Conservation (phyloP, 2,329 filamentous ascomycete species). For the Nemania diffusa region DNA sequence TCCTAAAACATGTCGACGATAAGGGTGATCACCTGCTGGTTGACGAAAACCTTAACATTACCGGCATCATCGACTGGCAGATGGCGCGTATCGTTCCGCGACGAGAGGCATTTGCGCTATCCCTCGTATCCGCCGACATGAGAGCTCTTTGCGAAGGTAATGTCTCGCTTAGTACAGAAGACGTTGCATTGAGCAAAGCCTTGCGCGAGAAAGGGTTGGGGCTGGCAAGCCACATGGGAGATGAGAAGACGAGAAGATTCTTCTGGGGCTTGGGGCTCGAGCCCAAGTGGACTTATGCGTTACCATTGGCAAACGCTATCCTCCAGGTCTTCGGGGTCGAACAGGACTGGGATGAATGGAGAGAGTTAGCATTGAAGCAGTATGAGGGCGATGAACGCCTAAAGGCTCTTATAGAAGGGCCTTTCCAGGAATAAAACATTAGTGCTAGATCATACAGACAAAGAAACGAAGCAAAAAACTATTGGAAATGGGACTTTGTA, state of each 20-base stretch:
- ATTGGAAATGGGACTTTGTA: no score
- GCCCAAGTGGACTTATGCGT: background rate
- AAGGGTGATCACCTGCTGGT: background rate
- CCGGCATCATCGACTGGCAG: background rate
- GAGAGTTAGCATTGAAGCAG: background rate
- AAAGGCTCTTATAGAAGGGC: conserved; percentile 11
- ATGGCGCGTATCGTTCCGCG: background rate
- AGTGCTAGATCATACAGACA: no score
- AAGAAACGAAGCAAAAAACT: no score
- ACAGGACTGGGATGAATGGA: background rate
- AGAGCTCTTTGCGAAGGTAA: background rate
- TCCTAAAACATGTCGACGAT: background rate
- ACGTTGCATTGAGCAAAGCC: background rate
- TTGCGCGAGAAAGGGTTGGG: background rate
- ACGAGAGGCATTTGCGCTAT: background rate
- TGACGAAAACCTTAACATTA: background rate
- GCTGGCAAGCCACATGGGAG: background rate
- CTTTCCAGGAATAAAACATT: no score
- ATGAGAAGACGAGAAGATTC: background rate
- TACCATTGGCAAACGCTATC: background rate
- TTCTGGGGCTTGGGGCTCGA: background rate
- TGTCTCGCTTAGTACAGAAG: background rate
- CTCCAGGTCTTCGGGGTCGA: conserved; percentile 7
- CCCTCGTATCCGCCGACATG: background rate
- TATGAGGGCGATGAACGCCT: conserved; percentile 9